phyloP scores from a whole-genome alignment of 495 filamentous ascomycete genomes.

The Daldinia concentrica region DNA sequence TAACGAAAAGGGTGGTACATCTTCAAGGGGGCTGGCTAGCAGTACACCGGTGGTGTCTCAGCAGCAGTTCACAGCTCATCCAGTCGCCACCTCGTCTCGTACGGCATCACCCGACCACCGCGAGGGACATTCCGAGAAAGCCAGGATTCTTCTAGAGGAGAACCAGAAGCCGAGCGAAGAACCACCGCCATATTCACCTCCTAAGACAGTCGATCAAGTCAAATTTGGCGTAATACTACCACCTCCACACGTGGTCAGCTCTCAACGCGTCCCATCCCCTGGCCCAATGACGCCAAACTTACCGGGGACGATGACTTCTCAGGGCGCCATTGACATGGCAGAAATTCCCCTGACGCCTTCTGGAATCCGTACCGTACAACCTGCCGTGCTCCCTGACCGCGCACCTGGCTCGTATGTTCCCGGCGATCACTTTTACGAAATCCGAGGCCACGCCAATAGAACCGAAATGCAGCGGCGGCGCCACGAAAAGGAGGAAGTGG shows the following conservation, averaged over 20 bases:
- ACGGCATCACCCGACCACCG: slow-evolving; percentile 13
- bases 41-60: slow-evolving; percentile 29
- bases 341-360: slow-evolving; percentile 54
- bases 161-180: slow-evolving; percentile 40
- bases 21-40: slow-evolving; percentile 35
- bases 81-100: slow-evolving; percentile 25
- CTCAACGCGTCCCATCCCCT: slow-evolving; percentile 56
- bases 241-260: slow-evolving; percentile 45
- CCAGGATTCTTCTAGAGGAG: slow-evolving; percentile 48
- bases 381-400: slow-evolving; percentile 47
- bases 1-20: slow-evolving; percentile 45
- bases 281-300: slow-evolving; percentile 53
- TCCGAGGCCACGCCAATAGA: slow-evolving; percentile 47
- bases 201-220: slow-evolving; percentile 43
- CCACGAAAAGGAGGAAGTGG: slow-evolving; percentile 70
- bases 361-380: slow-evolving; percentile 20
- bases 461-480: slow-evolving; percentile 62
- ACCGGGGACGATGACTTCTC: slow-evolving; percentile 58
- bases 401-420: slow-evolving; percentile 50
- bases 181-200: slow-evolving; percentile 58
- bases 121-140: slow-evolving; percentile 51
- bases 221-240: slow-evolving; percentile 55
- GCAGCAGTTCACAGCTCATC: slow-evolving; percentile 8
- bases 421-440: slow-evolving; percentile 49
- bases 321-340: slow-evolving; percentile 53